Percentiles rank a stretch among this genome's conserved stretches.
phyloP scores from a whole-genome alignment of 2,329 filamentous ascomycete species.

The Fusarium nygamai region DNA sequence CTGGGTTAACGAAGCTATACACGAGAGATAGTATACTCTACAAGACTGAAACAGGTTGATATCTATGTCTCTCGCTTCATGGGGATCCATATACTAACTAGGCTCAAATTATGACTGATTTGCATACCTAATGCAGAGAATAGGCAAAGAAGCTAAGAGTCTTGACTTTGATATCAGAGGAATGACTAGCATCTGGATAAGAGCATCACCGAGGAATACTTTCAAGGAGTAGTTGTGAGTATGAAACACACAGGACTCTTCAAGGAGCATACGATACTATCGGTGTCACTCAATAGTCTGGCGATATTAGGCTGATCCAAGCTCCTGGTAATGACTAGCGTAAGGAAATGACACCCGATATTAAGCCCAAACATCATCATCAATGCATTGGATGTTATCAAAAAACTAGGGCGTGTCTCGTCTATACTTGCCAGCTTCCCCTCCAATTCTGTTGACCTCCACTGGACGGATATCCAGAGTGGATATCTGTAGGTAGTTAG shows the following conservation, averaged over 20 bases:
- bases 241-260: not conserved
- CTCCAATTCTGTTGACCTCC: not conserved
- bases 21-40: fast-evolving
- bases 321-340: not conserved
- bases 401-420: not conserved
- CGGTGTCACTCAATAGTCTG: not conserved
- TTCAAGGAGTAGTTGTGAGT: not conserved
- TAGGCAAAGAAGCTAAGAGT: not conserved
- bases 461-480: not conserved
- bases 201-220: not conserved
- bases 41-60: not conserved
- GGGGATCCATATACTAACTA: fast-evolving
- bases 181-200: not conserved
- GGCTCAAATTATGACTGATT: not conserved
- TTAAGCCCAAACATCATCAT: not conserved
- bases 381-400: not conserved
- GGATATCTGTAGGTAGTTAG: not conserved
- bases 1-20: not conserved
- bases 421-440: conserved; percentile 12
- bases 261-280: not conserved
- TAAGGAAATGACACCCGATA: not conserved
- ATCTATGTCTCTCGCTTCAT: not conserved
- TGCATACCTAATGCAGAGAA: not conserved
- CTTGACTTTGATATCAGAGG: fast-evolving
- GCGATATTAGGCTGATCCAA: not conserved